phyloP scores from a whole-genome alignment of 345 rosid genomes.

The Aquilaria yunnanensis region DNA sequence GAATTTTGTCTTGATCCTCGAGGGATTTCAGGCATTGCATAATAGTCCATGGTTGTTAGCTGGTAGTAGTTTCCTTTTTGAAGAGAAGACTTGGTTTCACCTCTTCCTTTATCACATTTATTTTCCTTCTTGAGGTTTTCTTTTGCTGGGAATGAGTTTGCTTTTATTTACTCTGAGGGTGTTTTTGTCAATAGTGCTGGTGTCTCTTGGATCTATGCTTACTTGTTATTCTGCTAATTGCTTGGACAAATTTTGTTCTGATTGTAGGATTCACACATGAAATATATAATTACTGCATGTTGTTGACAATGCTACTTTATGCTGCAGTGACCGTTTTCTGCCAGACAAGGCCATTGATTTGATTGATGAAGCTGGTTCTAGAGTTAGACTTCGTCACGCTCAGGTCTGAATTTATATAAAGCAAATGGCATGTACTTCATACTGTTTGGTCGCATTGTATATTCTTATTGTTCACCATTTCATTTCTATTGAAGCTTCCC shows the following conservation, averaged over 20 bases:
- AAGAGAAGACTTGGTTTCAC: too few species aligned
- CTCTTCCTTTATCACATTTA: too few species aligned
- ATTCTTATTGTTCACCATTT: conserved; percentile 12
- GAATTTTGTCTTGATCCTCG: too few species aligned
- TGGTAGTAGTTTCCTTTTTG: too few species aligned
- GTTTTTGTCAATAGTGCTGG: neutral
- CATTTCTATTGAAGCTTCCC: conserved; percentile 54
- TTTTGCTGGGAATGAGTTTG: too few species aligned
- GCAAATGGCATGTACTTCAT: neutral
- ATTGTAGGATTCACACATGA: too few species aligned
- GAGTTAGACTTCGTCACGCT: conserved; percentile 93
- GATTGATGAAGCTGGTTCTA: conserved; percentile 99
- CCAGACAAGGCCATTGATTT: conserved; percentile 99
- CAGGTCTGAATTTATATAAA: conserved; percentile 41
- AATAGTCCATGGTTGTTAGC: too few species aligned
- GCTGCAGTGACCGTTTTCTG: conserved; percentile 85
- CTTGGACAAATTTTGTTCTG: too few species aligned
- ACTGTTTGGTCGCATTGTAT: neutral
- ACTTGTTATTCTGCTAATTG: too few species aligned
- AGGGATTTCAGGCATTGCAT: too few species aligned
- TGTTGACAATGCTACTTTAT: neutral
- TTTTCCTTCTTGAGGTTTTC: too few species aligned
- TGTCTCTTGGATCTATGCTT: neutral
- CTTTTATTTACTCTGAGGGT: neutral
- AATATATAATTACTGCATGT: neutral